Conservation (phyloP, 2,329 filamentous ascomycete genomes). For the Lasiodiplodia sp. region DNA sequence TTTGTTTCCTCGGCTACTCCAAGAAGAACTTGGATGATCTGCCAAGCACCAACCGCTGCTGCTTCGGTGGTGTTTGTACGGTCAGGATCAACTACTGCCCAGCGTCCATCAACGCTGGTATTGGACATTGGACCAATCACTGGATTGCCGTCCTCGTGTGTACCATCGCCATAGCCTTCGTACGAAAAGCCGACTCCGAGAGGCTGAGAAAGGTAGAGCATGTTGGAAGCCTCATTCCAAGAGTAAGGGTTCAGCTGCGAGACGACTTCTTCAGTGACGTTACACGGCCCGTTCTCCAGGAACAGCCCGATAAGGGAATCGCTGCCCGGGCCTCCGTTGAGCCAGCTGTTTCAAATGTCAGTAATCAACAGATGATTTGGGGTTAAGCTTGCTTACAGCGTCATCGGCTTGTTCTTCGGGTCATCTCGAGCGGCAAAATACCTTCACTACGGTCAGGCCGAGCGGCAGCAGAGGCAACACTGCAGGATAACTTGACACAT, state of each 20-base stretch:
- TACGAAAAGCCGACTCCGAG: conserved; percentile 52
- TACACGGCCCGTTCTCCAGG: conserved; percentile 53
- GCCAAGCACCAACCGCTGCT: conserved; percentile 46
- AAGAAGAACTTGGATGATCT: conserved; percentile 46
- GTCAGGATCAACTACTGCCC: neutral
- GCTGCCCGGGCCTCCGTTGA: conserved; percentile 51
- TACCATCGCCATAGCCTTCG: conserved; percentile 33
- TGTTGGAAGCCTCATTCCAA: conserved; percentile 49
- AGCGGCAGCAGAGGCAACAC: neutral
- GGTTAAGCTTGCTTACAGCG: neutral
- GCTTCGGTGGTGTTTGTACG: conserved; percentile 41
- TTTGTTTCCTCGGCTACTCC: conserved; percentile 51
- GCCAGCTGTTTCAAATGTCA: neutral
- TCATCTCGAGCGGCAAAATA: neutral
- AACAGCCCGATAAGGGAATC: conserved; percentile 49
- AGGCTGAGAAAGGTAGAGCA: conserved; percentile 50
- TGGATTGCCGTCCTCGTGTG: neutral
- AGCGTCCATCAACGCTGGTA: neutral
- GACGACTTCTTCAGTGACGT: conserved; percentile 50
- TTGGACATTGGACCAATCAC: conserved; percentile 54
- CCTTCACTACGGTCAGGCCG: neutral
- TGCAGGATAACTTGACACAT: too few species aligned
- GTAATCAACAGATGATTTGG: rapidly evolving
- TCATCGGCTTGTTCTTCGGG: neutral
- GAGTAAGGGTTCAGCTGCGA: conserved; percentile 47